Evolutionary conservation across 106 monocot species (phyloP).

Genomic region (Amphibolis antarctica): DNA sequence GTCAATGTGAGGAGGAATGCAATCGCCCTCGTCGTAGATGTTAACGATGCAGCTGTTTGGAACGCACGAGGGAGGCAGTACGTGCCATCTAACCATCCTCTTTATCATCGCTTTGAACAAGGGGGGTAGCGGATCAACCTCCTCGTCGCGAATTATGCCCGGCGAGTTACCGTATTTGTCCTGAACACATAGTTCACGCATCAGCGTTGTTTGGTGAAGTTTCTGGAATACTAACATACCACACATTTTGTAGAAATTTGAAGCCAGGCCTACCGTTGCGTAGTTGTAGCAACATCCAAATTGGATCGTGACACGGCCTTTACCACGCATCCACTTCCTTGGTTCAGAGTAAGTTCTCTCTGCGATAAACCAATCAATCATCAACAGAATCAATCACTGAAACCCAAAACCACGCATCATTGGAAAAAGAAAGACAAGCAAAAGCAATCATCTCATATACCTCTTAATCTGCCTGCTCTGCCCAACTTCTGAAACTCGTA

Average conservation of each 20-base stretch:
- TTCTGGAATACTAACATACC: no score
- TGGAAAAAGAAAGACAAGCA: neutral
- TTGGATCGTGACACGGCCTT: constrained; percentile 81
- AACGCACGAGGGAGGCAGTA: constrained; percentile 14
- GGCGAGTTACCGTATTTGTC: constrained; percentile 15
- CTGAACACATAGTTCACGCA: no score
- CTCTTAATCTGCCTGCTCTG: constrained; percentile 22
- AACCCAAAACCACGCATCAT: neutral
- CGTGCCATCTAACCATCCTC: constrained; percentile 17
- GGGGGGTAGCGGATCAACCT: constrained; percentile 8
- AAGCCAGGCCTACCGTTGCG: constrained; percentile 34
- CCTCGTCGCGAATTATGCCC: constrained; percentile 10
- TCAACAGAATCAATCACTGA: neutral
- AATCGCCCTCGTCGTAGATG: constrained; percentile 16
- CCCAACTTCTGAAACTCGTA: constrained; percentile 39
- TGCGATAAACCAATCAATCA: constrained; percentile 6
- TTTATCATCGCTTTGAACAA: constrained; percentile 11
- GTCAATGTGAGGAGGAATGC: constrained; percentile 19
- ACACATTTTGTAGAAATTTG: neutral
- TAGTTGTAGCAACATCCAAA: constrained; percentile 95
- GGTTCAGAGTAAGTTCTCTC: constrained; percentile 81
- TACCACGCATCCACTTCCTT: constrained; percentile 76
- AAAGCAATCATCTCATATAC: constrained; percentile 16
- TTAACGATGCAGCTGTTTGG: constrained; percentile 16
- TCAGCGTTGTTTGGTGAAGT: no score